phyloP scores from a whole-genome alignment of 192 early-diverging fungal genomes.

The Kappamyces sp. region DNA sequence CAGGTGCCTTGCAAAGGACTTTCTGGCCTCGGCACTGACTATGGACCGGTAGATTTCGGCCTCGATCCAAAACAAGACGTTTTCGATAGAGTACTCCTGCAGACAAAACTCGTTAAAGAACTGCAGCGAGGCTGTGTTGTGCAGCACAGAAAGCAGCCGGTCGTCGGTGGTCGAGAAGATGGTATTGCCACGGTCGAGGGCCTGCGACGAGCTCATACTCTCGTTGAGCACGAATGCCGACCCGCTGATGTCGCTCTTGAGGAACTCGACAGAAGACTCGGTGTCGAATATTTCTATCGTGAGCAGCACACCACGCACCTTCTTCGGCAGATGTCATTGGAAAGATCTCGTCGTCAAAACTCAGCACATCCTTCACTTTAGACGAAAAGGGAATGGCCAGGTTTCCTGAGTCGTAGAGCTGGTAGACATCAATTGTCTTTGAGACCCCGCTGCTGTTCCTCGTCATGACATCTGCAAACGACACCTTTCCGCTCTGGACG shows the following conservation, averaged over 20 bases:
- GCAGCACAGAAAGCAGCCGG: slow-evolving; percentile 28
- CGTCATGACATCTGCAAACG: neutral
- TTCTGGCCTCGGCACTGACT: neutral
- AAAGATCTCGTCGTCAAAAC: slow-evolving; percentile 29
- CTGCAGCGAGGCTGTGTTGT: slow-evolving; percentile 30
- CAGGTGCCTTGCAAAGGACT: slow-evolving; percentile 49
- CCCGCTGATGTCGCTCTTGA: too few relatives aligned
- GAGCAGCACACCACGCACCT: too few relatives aligned
- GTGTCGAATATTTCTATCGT: too few relatives aligned
- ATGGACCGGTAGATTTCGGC: slow-evolving; percentile 66
- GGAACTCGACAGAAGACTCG: too few relatives aligned
- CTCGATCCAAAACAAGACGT: slow-evolving; percentile 76
- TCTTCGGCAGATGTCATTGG: slow-evolving; percentile 28
- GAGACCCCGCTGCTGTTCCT: slow-evolving; percentile 6
- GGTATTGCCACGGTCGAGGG: neutral
- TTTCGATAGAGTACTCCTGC: slow-evolving; percentile 72
- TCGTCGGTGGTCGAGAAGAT: slow-evolving; percentile 27
- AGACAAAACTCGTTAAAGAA: slow-evolving; percentile 53
- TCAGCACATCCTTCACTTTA: slow-evolving; percentile 27
- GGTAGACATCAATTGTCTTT: slow-evolving; percentile 23
- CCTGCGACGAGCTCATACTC: too few relatives aligned
- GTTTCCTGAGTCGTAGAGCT: slow-evolving; percentile 34
- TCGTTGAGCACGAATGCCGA: too few relatives aligned
- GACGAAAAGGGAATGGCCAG: slow-evolving; percentile 33
- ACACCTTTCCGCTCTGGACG: slow-evolving; percentile 18